These are phyloP conservation scores for Arthrinium puccinioides DNA, from an alignment of 2,329 filamentous ascomycete species.

Conservation along the genomic window DNA sequence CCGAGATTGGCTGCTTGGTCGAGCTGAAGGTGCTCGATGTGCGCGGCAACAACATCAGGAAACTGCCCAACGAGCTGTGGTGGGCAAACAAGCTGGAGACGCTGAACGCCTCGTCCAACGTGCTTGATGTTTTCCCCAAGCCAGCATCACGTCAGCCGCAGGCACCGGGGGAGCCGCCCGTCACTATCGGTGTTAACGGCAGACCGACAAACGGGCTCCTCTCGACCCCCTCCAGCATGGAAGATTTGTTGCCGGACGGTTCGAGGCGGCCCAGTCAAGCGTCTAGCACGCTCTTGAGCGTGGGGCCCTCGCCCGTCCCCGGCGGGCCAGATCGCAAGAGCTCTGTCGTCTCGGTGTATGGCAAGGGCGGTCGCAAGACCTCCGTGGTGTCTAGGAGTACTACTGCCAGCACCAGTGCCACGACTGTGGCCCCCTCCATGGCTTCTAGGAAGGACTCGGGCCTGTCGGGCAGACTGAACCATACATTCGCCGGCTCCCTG, in stretches of 20 bases:
- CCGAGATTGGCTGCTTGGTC: conserved; percentile 79
- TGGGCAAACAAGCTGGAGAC: conserved; percentile 85
- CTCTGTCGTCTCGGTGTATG: conserved; percentile 75
- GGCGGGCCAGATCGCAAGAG: conserved; percentile 62
- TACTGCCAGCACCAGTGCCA: conserved; percentile 34
- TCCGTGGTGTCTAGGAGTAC: conserved; percentile 67
- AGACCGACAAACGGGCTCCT: conserved; percentile 39
- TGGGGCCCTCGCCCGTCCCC: conserved; percentile 64
- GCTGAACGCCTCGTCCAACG: conserved; percentile 91
- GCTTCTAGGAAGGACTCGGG: conserved; percentile 78
- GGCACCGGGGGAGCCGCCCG: conserved; percentile 42
- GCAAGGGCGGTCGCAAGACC: conserved; percentile 74
- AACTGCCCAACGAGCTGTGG: conserved; percentile 91
- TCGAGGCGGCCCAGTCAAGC: conserved; percentile 75
- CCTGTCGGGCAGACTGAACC: conserved; percentile 68
- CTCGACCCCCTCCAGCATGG: conserved; percentile 62
- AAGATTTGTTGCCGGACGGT: conserved; percentile 59
- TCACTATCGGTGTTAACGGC: conserved; percentile 27
- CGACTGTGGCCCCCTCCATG: conserved; percentile 44
- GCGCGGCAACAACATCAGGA: conserved; percentile 86
- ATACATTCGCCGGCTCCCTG: conserved; percentile 83
- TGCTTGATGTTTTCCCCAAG: conserved; percentile 85
- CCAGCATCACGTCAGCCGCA: conserved; percentile 65
- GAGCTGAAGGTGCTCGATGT: conserved; percentile 84
- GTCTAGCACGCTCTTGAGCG: conserved; percentile 67